Base-by-base conservation (phyloP, 2,329 filamentous ascomycete genomes). In the Hypoxylon sp. region DNA sequence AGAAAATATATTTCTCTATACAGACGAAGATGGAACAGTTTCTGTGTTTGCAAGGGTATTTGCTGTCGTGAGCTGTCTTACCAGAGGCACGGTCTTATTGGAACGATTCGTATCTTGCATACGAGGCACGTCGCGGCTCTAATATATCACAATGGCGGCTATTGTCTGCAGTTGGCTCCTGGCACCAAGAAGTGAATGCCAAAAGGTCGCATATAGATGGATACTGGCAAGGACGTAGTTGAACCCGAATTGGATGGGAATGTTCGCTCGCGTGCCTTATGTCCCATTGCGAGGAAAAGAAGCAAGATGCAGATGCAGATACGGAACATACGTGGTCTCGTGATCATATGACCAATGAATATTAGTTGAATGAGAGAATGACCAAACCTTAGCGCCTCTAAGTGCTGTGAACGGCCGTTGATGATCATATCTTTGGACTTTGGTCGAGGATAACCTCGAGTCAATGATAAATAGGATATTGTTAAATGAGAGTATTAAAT, bases 291-390 rank as follows among this genome's bases (percentile, higher is more conserved):
- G 51, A 58, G 52, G 45, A 64, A 30, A 48, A 23, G 53, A 49
- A 45, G 43, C 7, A 19, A 32, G 21, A 59, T 30, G 30, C 30
- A 32, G 21, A 59, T 30, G 30, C 30, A 25, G 48, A 58, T 53
- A 63, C 23, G 46, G 25, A 43, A 57, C 43, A 52, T 30, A 63
- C 43, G 34, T 41, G 61, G 57, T 65, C 64, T 53, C 25, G 63
- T 43, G 68, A 63, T 65, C 45, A 62, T 56, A 41, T 41, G 45
- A 59, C 60, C 60, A 38, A 65, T 43, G 58, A 65, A 65, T 59
- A 68, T 65, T 60, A 46, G 57, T 32, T 60, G 48, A 61, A 69
- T 51, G 63, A 66, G 46, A 65, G 56, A 66, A 68, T 61, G 60
- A 60, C 32, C 30, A 34, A 67, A n/a, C 49, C 43, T 32, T 25